Conservation (phyloP, 2,329 filamentous ascomycete genomes). For the Alternaria atra region DNA sequence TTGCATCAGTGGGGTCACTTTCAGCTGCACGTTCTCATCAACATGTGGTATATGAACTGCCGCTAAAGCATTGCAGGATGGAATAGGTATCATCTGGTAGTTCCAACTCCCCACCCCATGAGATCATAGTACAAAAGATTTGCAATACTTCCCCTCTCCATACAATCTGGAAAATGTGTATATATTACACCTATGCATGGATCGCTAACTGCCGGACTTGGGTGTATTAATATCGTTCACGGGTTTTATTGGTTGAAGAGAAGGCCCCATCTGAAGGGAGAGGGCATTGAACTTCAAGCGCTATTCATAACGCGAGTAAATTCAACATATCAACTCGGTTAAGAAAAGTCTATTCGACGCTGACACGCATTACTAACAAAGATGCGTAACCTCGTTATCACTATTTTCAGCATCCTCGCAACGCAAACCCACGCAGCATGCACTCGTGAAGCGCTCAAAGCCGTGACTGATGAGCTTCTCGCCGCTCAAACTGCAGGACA, state of each 20-base stretch:
- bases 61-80: not conserved
- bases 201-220: constrained; percentile 15
- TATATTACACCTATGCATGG: not conserved
- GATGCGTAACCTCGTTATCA: constrained; percentile 12
- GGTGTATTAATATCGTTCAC: not conserved
- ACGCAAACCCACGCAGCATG: constrained; percentile 30
- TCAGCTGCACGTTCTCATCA: not conserved
- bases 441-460: constrained; percentile 30
- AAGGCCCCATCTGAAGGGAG: not conserved
- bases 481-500: constrained; percentile 35
- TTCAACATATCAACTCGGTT: not conserved
- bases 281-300: not conserved
- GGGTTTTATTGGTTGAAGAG: not conserved
- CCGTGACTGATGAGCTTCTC: constrained; percentile 30
- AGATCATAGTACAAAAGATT: not conserved
- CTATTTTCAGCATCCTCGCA: constrained; percentile 7
- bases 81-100: not conserved
- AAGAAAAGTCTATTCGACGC: not conserved
- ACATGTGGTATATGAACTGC: not conserved
- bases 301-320: not conserved
- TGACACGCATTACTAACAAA: not conserved
- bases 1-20: not conserved
- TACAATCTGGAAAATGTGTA: constrained; percentile 3
- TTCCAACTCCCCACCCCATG: not conserved
- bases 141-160: not conserved